Conservation (phyloP, 176 grass and related monocot genomes). For the Zea luxurians region DNA sequence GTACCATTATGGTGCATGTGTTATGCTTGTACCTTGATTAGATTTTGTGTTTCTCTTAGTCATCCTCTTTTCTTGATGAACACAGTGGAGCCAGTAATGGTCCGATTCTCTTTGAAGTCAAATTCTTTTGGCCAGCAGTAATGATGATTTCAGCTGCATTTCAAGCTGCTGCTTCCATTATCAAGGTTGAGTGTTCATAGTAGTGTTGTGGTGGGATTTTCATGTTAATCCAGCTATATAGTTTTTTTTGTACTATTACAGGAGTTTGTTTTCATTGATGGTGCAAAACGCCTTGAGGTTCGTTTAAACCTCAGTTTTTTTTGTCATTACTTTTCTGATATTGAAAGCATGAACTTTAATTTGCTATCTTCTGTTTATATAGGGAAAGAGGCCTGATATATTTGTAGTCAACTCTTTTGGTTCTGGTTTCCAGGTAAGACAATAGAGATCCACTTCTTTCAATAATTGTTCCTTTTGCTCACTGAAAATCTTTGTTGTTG, state of each 20-base stretch:
- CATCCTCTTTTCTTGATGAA: slow-evolving; percentile 36
- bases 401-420: slow-evolving; percentile 95
- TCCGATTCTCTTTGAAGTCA: slow-evolving; percentile 59
- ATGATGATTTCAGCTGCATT: slow-evolving; percentile 81
- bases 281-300: slow-evolving; percentile 82
- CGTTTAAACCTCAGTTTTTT: slow-evolving; percentile 21
- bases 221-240: slow-evolving; percentile 26
- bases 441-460: slow-evolving; percentile 3
- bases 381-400: slow-evolving; percentile 92
- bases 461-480: slow-evolving; percentile 14
- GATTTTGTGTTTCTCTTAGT: slow-evolving; percentile 17
- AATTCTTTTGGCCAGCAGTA: slow-evolving; percentile 75
- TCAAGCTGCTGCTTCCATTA: slow-evolving; percentile 88
- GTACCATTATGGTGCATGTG: not conserved
- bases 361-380: slow-evolving; percentile 26
- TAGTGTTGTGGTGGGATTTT: slow-evolving; percentile 29
- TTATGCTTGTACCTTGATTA: slow-evolving; percentile 1
- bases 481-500: slow-evolving; percentile 36
- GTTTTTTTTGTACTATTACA: slow-evolving; percentile 28
- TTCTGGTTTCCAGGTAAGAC: slow-evolving; percentile 90
- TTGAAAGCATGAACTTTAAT: not conserved
- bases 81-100: slow-evolving; percentile 68
- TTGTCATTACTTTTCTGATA: not conserved
- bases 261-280: slow-evolving; percentile 97
- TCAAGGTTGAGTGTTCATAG: slow-evolving; percentile 62